phyloP scores from a whole-genome alignment of 257 asterid genomes.

The Nicotiana knightiana region DNA sequence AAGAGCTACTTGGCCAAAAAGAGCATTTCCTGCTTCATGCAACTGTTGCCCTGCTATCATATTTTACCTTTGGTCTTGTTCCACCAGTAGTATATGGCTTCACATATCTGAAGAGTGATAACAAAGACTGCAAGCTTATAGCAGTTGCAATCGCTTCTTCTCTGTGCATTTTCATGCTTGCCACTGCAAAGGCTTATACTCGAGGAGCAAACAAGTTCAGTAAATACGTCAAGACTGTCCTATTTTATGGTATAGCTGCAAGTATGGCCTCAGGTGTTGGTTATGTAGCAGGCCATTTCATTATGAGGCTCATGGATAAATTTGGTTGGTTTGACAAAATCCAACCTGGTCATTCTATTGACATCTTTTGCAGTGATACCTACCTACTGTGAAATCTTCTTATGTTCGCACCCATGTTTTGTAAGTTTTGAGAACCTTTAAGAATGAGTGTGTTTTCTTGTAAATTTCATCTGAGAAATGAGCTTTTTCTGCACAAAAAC shows the following conservation, averaged over 20 bases:
- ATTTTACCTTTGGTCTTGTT: slow-evolving; percentile 43
- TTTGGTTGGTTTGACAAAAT: slow-evolving; percentile 33
- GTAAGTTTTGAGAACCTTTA: not conserved
- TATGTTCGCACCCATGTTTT: not conserved
- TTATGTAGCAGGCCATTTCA: slow-evolving; percentile 34
- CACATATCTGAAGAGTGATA: slow-evolving; percentile 36
- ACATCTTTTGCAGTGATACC: not conserved
- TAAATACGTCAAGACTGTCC: slow-evolving; percentile 25
- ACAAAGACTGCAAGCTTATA: slow-evolving; percentile 39
- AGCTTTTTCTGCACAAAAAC: too few relatives aligned
- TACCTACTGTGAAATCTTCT: not conserved
- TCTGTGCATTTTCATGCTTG: slow-evolving; percentile 35
- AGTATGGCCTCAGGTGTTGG: slow-evolving; percentile 41
- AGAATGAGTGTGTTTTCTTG: not conserved
- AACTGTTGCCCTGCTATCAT: slow-evolving; percentile 37
- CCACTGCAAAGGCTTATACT: slow-evolving; percentile 34
- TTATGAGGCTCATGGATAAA: slow-evolving; percentile 17
- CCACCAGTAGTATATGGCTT: slow-evolving; percentile 48
- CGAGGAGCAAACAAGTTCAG: slow-evolving; percentile 13
- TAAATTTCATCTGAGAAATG: not conserved
- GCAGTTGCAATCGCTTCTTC: slow-evolving; percentile 37
- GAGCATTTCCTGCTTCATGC: slow-evolving; percentile 43
- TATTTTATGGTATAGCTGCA: slow-evolving; percentile 33
- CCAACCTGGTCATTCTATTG: slow-evolving; percentile 30
- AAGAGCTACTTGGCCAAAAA: slow-evolving; percentile 36